Conservation (phyloP, 495 filamentous ascomycete genomes). For the Penicillium bovifimosum region DNA sequence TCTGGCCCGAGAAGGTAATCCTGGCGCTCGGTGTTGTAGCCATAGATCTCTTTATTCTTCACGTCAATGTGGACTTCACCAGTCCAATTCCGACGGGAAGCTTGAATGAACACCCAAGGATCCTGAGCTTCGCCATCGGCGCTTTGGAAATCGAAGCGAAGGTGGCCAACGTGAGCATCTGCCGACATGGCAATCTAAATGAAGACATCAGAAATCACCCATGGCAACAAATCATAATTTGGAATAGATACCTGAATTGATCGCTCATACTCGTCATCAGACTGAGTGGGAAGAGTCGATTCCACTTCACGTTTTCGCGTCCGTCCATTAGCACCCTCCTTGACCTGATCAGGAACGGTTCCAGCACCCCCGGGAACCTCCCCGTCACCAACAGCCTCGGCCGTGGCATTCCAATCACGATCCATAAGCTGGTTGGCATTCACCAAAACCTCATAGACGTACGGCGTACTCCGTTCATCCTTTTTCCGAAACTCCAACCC, state of each 20-base stretch:
- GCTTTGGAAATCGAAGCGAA: constrained; percentile 19
- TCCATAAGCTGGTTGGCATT: constrained; percentile 17
- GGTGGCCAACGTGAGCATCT: constrained; percentile 20
- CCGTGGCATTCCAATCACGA: constrained; percentile 25
- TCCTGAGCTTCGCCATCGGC: neutral
- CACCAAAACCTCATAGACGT: constrained; percentile 24
- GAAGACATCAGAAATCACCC: neutral
- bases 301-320: constrained; percentile 10
- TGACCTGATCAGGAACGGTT: constrained; percentile 15
- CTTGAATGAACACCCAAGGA: constrained; percentile 23
- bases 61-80: constrained; percentile 22
- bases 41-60: constrained; percentile 13
- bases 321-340: constrained; percentile 24
- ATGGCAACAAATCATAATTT: no score
- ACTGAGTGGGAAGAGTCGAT: neutral
- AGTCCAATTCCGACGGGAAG: constrained; percentile 25
- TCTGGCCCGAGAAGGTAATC: constrained; percentile 26
- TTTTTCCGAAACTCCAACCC: constrained; percentile 20
- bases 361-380: constrained; percentile 22
- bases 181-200: constrained; percentile 21
- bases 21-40: constrained; percentile 26
- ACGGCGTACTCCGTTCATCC: constrained; percentile 20
- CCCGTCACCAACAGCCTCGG: constrained; percentile 20
- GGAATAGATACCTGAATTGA: constrained; percentile 12
- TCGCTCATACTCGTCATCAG: neutral